Conservation (phyloP, 257 asterid genomes). For the Solanum virginianum region DNA sequence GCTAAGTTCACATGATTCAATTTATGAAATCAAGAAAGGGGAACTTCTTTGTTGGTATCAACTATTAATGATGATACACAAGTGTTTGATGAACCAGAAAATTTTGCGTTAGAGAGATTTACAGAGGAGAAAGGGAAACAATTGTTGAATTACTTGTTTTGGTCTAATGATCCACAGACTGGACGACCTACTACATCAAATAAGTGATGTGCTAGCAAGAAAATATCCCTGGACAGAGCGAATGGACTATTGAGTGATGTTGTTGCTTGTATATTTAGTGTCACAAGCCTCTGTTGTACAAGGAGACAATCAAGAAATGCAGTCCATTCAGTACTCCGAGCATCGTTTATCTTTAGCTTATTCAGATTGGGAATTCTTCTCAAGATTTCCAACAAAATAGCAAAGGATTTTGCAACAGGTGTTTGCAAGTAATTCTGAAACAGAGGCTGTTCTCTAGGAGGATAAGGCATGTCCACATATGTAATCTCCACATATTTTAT, state of each 20-base stretch:
- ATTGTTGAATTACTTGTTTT: constrained; percentile 47
- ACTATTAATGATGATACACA: constrained; percentile 55
- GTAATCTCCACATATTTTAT: background rate
- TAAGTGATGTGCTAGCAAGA: constrained; percentile 60
- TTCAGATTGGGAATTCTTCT: background rate
- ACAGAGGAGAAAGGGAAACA: constrained; percentile 36
- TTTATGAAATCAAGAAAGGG: constrained; percentile 74
- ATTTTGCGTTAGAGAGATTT: constrained; percentile 42
- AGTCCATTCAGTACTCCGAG: background rate
- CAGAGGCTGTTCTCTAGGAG: background rate
- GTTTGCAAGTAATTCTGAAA: background rate
- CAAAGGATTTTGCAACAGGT: background rate
- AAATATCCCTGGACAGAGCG: background rate
- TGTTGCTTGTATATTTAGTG: background rate
- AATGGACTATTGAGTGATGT: background rate
- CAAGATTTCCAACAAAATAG: background rate
- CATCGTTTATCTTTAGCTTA: background rate
- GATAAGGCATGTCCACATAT: background rate
- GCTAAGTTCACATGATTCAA: constrained; percentile 34
- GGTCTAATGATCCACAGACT: constrained; percentile 87
- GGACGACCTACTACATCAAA: constrained; percentile 44
- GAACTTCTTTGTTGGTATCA: constrained; percentile 73
- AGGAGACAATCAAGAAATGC: background rate
- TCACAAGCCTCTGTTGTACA: background rate
- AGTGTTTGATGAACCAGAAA: constrained; percentile 58